A percentile compares a stretch with the other conserved stretches of the same genome.
Conservation (phyloP, 2,329 filamentous ascomycete genomes). For the Ophiognomonia clavigignenti-juglandacearum region DNA sequence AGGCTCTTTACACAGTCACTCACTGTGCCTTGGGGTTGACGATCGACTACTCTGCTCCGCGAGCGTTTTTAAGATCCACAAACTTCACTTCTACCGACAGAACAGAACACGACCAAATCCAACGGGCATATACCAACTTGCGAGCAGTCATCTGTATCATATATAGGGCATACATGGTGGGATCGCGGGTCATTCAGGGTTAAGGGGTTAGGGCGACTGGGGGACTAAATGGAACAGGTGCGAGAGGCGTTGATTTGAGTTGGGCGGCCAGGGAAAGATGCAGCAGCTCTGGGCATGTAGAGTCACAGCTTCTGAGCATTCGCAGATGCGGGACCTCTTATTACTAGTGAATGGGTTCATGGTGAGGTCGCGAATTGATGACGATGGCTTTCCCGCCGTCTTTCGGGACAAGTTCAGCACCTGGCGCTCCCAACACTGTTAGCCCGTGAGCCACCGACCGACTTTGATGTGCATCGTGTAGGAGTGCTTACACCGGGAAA, state of each 20-base stretch:
- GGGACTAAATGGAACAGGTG: not conserved
- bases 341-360: not conserved
- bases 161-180: too few relatives aligned
- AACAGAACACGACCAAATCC: not conserved
- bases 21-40: not conserved
- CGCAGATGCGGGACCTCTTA: not conserved
- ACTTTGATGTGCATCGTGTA: not conserved
- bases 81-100: not conserved
- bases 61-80: not conserved
- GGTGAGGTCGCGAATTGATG: not conserved
- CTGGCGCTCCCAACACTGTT: not conserved
- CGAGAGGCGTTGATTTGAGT: conserved; percentile 7
- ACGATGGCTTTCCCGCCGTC: conserved; percentile 3
- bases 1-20: too few relatives aligned
- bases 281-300: not conserved
- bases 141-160: conserved; percentile 12
- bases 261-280: not conserved
- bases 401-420: not conserved
- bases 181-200: too few relatives aligned
- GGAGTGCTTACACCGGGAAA: not conserved
- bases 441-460: not conserved
- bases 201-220: not conserved
- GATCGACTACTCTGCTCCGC: not conserved
- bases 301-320: not conserved
- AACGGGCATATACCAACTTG: conserved; percentile 1